phyloP scores from a whole-genome alignment of 805 yeast genomes.

The Nakazawaea siamensis region DNA sequence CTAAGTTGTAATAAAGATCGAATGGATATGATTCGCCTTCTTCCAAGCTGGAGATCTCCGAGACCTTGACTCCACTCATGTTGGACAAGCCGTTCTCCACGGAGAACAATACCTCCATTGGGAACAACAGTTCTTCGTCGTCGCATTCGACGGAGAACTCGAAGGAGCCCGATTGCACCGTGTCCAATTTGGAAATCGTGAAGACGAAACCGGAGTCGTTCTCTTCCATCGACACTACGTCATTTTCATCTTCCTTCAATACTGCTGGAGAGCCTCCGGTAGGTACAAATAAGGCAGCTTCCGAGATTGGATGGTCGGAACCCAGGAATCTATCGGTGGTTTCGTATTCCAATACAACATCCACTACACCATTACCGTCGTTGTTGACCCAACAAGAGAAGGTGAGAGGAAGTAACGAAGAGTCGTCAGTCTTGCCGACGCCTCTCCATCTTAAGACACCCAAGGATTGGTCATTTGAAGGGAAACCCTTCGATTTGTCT shows the following conservation, averaged over 20 bases:
- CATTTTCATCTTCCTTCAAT: conserved; percentile 43
- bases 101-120: conserved; percentile 66
- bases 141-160: conserved; percentile 70
- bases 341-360: conserved; percentile 87
- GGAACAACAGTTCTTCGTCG: conserved; percentile 82
- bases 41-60: conserved; percentile 35
- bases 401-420: conserved; percentile 52
- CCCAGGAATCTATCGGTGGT: conserved; percentile 32
- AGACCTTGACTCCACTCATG: conserved; percentile 59
- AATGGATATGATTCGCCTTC: conserved; percentile 54
- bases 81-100: conserved; percentile 38
- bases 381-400: conserved; percentile 80
- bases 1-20: conserved; percentile 50
- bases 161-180: conserved; percentile 58
- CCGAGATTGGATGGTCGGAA: conserved; percentile 38
- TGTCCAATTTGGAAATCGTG: conserved; percentile 43
- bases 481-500: conserved; percentile 76
- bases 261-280: conserved; percentile 47
- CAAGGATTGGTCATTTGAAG: conserved; percentile 81
- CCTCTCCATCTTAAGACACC: conserved; percentile 94
- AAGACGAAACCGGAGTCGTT: conserved; percentile 67
- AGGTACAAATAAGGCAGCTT: conserved; percentile 57
- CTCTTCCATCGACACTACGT: conserved; percentile 47
- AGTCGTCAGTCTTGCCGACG: conserved; percentile 53
- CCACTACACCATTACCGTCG: conserved; percentile 50